These are phyloP conservation scores for Wickerhamomyces strasburgensis DNA, from an alignment of 805 yeast genomes.

Conservation along the genomic window DNA sequence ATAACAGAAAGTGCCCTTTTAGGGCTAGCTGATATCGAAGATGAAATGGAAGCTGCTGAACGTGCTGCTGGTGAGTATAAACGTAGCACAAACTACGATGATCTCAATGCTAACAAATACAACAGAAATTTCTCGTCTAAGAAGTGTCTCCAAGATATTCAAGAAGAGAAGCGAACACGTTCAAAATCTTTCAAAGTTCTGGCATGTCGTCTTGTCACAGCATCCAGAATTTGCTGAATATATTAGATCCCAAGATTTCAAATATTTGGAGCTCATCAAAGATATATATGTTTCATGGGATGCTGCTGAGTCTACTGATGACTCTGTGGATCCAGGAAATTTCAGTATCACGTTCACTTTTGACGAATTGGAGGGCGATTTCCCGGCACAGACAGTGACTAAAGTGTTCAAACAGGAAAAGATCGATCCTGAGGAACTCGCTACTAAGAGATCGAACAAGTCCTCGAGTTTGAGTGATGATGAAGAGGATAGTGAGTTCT, in stretches of 20 bases:
- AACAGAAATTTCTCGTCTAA: constrained; percentile 42
- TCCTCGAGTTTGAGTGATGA: constrained; percentile 18
- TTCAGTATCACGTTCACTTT: constrained; percentile 61
- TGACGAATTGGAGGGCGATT: constrained; percentile 35
- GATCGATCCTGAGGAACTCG: constrained; percentile 17
- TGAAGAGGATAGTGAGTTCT: constrained; percentile 36
- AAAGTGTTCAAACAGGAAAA: constrained; percentile 50
- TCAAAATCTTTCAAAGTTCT: constrained; percentile 61
- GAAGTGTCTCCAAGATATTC: constrained; percentile 53
- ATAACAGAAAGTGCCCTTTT: constrained; percentile 35
- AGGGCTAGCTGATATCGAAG: constrained; percentile 53
- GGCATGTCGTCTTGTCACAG: constrained; percentile 83
- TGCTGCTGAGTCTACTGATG: constrained; percentile 28
- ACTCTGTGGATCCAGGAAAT: constrained; percentile 38
- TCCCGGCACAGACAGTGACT: constrained; percentile 52
- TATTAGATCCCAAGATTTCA: constrained; percentile 69
- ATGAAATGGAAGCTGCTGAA: constrained; percentile 55
- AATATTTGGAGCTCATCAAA: constrained; percentile 60
- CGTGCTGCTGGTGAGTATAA: constrained; percentile 41
- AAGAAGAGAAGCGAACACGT: constrained; percentile 50
- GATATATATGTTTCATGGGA: constrained; percentile 60
- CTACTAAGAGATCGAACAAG: constrained; percentile 16
- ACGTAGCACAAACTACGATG: too few relatives aligned
- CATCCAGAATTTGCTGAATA: constrained; percentile 82
- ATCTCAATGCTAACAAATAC: background rate